Evolutionary conservation across 2,329 filamentous ascomycete species (phyloP), one percentile per base, ranked within the genome.

Genomic region (Monosporascus sp.): DNA sequence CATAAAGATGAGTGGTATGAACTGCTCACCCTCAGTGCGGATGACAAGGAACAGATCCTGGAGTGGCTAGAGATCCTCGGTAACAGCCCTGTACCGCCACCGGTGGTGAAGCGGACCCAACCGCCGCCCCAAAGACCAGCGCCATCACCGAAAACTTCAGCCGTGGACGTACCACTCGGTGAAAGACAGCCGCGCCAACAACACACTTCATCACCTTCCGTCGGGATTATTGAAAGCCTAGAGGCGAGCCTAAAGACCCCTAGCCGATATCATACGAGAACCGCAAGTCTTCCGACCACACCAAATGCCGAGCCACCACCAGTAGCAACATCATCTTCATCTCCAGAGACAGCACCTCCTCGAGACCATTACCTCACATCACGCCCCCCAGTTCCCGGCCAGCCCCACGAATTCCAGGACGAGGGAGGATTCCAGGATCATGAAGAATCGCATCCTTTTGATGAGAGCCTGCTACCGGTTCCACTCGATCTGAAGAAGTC

Each of bases 21-120:
- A 70, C 74, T 96, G 6, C 75, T 97, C 54, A 86, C 83, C n/a
- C 76, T 97, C 17, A 81, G 78, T 9, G 83, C 88, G 3, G 86
- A 92, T 50, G 83, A 89, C 64, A 86, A 91, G 56, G 85, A 89
- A 52, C 84, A 91, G 54, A 84, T 87, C 6, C 74, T 82, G 17
- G 94, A 97, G 70, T 99, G 94, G 94, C 75, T 97, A 38, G 81
- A 88, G 39, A 89, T 97, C 70, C 74, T 97, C 2, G 80, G 80
- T 17, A 71, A 72, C 41, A 69, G 65, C 25, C 80, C 80, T 1
- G 64, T 79, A 11, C 78, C 81, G 2, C 79, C 80, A 0, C 62
- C 68, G 51, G 64, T 74, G 34, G 66, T 67, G 37, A 62, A 70
- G 15, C 66, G 67, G 27, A 63, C 64, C 17, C 58, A 65, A 37